Evolutionary conservation across 1,284 basidiomycete species (phyloP), one percentile per base, ranked within the genome.

Genomic region (Earliella scabrosa): DNA sequence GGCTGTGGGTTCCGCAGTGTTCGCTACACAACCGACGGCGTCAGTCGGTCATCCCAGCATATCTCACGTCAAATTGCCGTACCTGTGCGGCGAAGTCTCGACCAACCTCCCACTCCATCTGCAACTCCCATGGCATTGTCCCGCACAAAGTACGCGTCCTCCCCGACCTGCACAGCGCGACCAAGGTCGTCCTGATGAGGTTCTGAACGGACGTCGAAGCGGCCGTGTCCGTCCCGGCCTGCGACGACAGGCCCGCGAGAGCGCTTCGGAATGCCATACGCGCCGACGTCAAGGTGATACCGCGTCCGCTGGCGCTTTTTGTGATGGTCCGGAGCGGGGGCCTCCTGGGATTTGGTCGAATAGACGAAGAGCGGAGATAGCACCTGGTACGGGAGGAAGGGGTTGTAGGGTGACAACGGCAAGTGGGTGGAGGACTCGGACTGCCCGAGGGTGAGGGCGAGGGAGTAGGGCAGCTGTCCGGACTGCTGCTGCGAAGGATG

Each of bases 31-130:
- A 24, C 1, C 40, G 32, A 31, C 31, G 35, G 49, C 39, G 39
- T 39, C 35, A 27, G 32, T 24, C 29, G n/a, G 23, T 21, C 3
- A 34, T 18, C 20, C 21, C 8, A 3, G 27, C 21, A 10, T 4
- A 10, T 21, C 23, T 21, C 8, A 54, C 27, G 48, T 59, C 50
- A 45, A 29, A 34, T 46, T 35, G 32, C 67, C 46, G 58, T 27
- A 77, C 77, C 71, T 53, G 68, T 61, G 38, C 77, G 80, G n/a
- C 61, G 60, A 31, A 64, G 34, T 46, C 61, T 64, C 13, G 87
- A 81, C 92, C 93, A 95, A 2, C 93, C 93, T 1, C 93, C 93
- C 0, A 95, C 93, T 29, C 93, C 93, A 68, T 95, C 93, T 10
- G 93, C 92, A 2, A 95, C 89, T 16, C 93, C 93, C 74, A 95